A percentile compares a stretch with the other conserved stretches of the same genome.
These are phyloP conservation scores for Clarkia xantiana DNA, from an alignment of 345 rosid species.

Conservation along the genomic window DNA sequence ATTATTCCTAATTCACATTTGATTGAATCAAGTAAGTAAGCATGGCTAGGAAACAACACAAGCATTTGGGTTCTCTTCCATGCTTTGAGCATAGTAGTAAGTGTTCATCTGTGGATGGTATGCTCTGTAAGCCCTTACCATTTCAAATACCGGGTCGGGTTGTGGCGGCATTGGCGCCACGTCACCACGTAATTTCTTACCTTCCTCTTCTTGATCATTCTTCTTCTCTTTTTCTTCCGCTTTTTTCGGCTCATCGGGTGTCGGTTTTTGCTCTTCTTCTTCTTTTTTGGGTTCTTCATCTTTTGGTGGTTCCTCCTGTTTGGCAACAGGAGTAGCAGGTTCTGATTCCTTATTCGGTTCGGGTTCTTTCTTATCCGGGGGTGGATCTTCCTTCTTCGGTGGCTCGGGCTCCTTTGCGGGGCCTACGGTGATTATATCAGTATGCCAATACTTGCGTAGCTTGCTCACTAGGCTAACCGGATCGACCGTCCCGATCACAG, in stretches of 20 bases:
- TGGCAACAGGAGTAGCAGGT: slow-evolving; percentile 7
- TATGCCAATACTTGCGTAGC: slow-evolving; percentile 62
- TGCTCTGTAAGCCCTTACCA: no score
- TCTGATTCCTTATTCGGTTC: no score
- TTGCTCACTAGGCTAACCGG: slow-evolving; percentile 55
- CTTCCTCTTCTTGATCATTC: neutral
- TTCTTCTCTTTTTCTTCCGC: neutral
- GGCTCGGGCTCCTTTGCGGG: slow-evolving; percentile 75
- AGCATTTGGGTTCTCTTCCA: no score
- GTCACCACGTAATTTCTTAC: no score
- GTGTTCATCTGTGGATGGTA: no score
- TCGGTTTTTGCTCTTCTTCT: slow-evolving; percentile 10
- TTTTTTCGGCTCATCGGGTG: slow-evolving; percentile 1
- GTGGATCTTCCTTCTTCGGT: slow-evolving; percentile 34
- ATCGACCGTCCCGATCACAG: slow-evolving; percentile 63
- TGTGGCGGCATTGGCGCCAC: no score
- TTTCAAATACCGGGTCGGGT: no score
- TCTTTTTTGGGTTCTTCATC: slow-evolving; percentile 36
- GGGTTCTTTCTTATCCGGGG: no score
- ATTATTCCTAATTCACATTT: no score
- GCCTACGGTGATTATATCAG: slow-evolving; percentile 52
- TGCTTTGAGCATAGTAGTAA: no score
- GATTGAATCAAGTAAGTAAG: no score
- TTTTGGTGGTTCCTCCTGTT: slow-evolving; percentile 53
- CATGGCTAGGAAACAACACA: no score